phyloP scores from a whole-genome alignment of 192 early-diverging fungal genomes.

The Backusella sp. region DNA sequence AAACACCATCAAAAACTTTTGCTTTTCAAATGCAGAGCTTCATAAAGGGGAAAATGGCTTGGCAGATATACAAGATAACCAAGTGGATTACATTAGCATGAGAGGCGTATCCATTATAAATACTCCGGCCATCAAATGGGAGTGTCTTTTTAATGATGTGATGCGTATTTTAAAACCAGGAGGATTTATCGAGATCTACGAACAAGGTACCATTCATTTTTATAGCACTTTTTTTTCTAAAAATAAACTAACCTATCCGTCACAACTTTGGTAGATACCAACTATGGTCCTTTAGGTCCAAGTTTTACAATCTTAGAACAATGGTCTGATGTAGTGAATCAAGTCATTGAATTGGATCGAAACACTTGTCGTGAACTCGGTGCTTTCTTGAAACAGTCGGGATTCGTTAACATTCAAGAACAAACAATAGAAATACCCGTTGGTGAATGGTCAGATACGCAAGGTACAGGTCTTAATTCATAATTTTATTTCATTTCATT shows the following conservation, averaged over 20 bases:
- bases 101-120: background rate
- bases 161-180: background rate
- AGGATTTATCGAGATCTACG: background rate
- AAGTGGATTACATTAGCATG: background rate
- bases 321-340: background rate
- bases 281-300: background rate
- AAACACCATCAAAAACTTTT: background rate
- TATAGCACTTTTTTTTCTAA: background rate
- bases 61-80: background rate
- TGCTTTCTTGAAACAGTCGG: background rate
- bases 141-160: background rate
- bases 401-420: background rate
- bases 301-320: background rate
- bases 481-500: background rate
- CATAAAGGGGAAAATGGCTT: background rate
- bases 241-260: too few relatives aligned
- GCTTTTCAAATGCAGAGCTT: background rate
- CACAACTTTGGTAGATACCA: background rate
- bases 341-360: background rate
- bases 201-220: background rate
- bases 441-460: background rate
- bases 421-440: background rate
- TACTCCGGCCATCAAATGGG: background rate
- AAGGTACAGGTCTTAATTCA: background rate
- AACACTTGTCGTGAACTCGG: background rate